A percentile compares a stretch with the other conserved stretches of the same genome.
Evolutionary conservation across 1,139 yeast species (phyloP).

Genomic region (Lizanozyma gosingica): DNA sequence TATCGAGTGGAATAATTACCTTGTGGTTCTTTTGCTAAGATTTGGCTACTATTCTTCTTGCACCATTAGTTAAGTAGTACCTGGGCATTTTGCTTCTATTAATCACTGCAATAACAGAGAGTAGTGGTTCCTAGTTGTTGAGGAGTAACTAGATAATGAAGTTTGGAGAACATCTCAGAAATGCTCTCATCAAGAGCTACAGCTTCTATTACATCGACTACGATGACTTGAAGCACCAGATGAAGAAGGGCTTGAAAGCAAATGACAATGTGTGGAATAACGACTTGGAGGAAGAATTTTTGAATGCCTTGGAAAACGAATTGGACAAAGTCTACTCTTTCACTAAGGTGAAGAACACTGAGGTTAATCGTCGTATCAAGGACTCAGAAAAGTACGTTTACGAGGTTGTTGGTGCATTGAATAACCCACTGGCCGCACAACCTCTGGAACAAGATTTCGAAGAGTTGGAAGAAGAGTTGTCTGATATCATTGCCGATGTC

Average conservation of each 20-base stretch:
- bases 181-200: conserved; percentile 73
- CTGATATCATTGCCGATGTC: conserved; percentile 93
- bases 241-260: conserved; percentile 56
- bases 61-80: too few relatives aligned
- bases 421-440: conserved; percentile 19
- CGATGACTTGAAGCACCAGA: conserved; percentile 77
- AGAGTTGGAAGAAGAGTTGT: conserved; percentile 81
- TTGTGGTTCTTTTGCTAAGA: background rate
- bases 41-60: too few relatives aligned
- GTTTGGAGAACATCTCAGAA: conserved; percentile 70
- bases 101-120: background rate
- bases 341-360: conserved; percentile 80
- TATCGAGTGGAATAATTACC: background rate
- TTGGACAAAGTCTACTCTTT: conserved; percentile 87
- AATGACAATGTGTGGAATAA: conserved; percentile 60
- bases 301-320: conserved; percentile 66
- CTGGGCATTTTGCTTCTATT: background rate
- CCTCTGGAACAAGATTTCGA: conserved; percentile 79
- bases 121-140: too few relatives aligned
- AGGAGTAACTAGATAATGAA: too few relatives aligned
- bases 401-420: conserved; percentile 45
- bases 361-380: conserved; percentile 72
- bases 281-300: conserved; percentile 71
- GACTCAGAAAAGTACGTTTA: conserved; percentile 66
- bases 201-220: conserved; percentile 84